Conservation (phyloP, 2,329 filamentous ascomycete species). For the Chrysosporium queenslandicum region DNA sequence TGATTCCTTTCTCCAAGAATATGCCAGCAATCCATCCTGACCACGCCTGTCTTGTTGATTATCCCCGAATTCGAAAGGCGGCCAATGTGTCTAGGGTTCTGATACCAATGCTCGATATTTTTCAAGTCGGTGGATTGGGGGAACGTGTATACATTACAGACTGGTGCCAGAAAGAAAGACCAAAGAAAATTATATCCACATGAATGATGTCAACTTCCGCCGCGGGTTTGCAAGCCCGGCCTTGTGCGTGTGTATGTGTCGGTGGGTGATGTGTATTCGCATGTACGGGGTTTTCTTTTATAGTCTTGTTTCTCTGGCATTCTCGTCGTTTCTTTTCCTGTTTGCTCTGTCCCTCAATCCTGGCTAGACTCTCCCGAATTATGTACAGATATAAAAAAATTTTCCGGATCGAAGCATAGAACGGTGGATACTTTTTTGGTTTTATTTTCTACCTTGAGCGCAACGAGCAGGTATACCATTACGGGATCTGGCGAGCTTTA, state of each 20-base stretch:
- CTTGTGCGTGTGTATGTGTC: conserved; percentile 3
- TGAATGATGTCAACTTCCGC: conserved; percentile 1
- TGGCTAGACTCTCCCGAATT: conserved; percentile 5
- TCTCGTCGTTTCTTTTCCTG: neutral
- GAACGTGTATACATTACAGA: neutral
- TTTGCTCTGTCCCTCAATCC: no score
- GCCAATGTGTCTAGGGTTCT: neutral
- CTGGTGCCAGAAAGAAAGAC: neutral
- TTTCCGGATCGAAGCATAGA: neutral
- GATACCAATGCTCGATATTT: neutral
- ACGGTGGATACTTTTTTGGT: neutral
- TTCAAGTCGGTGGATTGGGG: neutral
- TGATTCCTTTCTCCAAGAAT: neutral
- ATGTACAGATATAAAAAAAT: conserved; percentile 6
- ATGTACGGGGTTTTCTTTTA: neutral
- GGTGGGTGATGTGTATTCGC: neutral
- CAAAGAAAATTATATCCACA: neutral
- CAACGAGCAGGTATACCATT: neutral
- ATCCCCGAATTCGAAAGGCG: neutral
- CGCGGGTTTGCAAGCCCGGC: neutral
- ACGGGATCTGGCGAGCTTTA: no score
- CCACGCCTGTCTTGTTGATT: neutral
- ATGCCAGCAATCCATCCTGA: neutral
- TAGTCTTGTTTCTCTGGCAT: neutral
- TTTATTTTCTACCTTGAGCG: neutral